Percentiles rank a stretch among this genome's conserved stretches.
phyloP scores from a whole-genome alignment of 164 flowering plant species.

The Sextonia rubra region DNA sequence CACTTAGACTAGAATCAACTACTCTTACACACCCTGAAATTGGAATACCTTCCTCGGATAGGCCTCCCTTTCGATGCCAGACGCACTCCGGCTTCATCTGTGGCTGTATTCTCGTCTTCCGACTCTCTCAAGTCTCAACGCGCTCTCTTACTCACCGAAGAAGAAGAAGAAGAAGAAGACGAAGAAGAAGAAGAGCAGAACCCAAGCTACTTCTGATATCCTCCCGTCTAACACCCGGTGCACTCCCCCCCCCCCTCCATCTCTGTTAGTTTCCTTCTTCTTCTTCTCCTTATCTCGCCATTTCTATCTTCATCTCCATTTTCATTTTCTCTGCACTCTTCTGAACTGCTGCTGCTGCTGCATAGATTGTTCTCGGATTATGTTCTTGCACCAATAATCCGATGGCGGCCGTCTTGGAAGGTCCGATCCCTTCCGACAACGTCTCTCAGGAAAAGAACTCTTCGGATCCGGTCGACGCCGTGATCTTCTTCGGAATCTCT shows the following conservation, averaged over 20 bases:
- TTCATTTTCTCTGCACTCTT: not conserved
- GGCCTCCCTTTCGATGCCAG: too few relatives aligned
- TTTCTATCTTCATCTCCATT: not conserved
- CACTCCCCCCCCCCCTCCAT: not conserved
- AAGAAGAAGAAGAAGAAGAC: too few relatives aligned
- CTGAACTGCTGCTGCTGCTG: not conserved
- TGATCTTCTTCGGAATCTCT: slow-evolving; percentile 62
- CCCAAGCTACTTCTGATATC: too few relatives aligned
- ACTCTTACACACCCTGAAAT: too few relatives aligned
- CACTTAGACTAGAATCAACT: too few relatives aligned
- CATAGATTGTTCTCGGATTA: not conserved
- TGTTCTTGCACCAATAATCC: not conserved
- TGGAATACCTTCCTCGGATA: too few relatives aligned
- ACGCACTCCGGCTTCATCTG: too few relatives aligned
- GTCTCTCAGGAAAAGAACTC: slow-evolving; percentile 17
- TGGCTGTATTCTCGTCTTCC: too few relatives aligned
- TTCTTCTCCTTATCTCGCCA: not conserved
- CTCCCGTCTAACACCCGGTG: too few relatives aligned
- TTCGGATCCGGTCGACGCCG: slow-evolving; percentile 51
- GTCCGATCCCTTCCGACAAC: slow-evolving; percentile 25
- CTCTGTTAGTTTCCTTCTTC: not conserved
- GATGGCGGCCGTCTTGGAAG: slow-evolving; percentile 30
- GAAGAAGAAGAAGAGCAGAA: too few relatives aligned
- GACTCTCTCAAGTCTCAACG: too few relatives aligned
- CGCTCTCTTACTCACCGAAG: too few relatives aligned